Base-by-base conservation (phyloP, 2,329 filamentous ascomycete genomes). In the Scedosporium aurantiacum region DNA sequence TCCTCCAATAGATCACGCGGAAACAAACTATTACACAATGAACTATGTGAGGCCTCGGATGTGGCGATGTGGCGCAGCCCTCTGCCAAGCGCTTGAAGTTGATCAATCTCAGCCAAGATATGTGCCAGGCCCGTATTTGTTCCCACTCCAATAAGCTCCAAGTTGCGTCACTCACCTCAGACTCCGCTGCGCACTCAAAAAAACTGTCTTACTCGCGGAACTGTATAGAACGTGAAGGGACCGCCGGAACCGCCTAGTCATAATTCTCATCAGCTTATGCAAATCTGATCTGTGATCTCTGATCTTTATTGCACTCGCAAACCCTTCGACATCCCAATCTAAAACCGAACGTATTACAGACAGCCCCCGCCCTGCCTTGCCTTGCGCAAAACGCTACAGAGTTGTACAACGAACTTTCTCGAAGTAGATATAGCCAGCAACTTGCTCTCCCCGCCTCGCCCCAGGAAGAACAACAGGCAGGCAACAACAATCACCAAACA, bases 401-500 rank as follows among this genome's bases (percentile, higher is more conserved):
- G 16, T 21, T 23, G 43, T 47, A 47, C 8, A 47, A 23, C 21
- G 43, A 47, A 21, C n/a, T 47, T 47, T 47, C 21, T 47, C n/a
- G 3, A 12, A 47, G n/a, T 23, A 7, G 43, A 54, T 54, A 54
- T 54, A 54, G 50, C 50, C 50, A 28, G 50, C 50, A 18, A 21
- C 50, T 21, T 27, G 50, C 50, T 23, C n/a, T 28, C 50, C 50
- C 50, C 50, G 21, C 50, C 23, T 27, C 2, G 23, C 12, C 50
- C 50, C n/a, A 47, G 43, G 43, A 23, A 37, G 10, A 37, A 37
- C 32, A 37, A 66, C 62, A 67, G 64, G 64, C 68, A 66, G 64
- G n/a, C n/a, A 68, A 68, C 68, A 66, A 69, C 66, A 27, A 47
- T 47, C 43, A 54, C 50, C 7, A 23, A 54, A 23, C n/a, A 18